A percentile compares a stretch with the other conserved stretches of the same genome.
Conservation (phyloP, 306 rosid species). For the Rosa multiflora region DNA sequence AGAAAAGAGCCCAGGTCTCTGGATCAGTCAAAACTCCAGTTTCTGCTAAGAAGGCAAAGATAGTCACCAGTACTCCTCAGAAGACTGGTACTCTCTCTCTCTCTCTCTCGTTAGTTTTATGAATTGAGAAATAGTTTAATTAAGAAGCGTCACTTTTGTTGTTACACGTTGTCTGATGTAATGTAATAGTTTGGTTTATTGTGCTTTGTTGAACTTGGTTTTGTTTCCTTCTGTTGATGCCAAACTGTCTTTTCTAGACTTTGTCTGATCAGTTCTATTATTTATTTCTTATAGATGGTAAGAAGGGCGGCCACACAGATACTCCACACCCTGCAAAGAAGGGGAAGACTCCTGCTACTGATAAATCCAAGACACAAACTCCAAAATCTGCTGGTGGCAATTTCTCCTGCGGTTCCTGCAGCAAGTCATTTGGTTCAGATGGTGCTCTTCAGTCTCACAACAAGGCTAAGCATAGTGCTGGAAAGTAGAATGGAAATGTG, state of each 20-base stretch:
- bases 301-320: slow-evolving; percentile 60
- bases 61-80: slow-evolving; percentile 54
- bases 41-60: slow-evolving; percentile 64
- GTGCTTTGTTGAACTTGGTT: background rate
- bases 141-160: background rate
- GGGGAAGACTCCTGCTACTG: slow-evolving; percentile 48
- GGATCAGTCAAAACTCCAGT: slow-evolving; percentile 57
- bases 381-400: slow-evolving; percentile 73
- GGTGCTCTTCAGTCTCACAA: slow-evolving; percentile 66
- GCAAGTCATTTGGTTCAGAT: slow-evolving; percentile 60
- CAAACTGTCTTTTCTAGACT: background rate
- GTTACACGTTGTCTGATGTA: too few relatives aligned
- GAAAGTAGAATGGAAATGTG: slow-evolving; percentile 16
- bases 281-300: slow-evolving; percentile 40
- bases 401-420: slow-evolving; percentile 58
- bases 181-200: background rate
- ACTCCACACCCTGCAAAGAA: slow-evolving; percentile 90
- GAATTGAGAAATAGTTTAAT: background rate
- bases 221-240: background rate
- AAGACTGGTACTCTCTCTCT: slow-evolving; percentile 55
- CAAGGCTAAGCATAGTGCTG: slow-evolving; percentile 70
- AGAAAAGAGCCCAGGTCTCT: slow-evolving; percentile 70
- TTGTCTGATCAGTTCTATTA: background rate
- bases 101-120: background rate
- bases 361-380: slow-evolving; percentile 38